Percentiles rank a stretch among this genome's conserved stretches.
These are phyloP conservation scores for Lasiosphaeris hirsuta DNA, from an alignment of 495 filamentous ascomycete species.

Conservation along the genomic window DNA sequence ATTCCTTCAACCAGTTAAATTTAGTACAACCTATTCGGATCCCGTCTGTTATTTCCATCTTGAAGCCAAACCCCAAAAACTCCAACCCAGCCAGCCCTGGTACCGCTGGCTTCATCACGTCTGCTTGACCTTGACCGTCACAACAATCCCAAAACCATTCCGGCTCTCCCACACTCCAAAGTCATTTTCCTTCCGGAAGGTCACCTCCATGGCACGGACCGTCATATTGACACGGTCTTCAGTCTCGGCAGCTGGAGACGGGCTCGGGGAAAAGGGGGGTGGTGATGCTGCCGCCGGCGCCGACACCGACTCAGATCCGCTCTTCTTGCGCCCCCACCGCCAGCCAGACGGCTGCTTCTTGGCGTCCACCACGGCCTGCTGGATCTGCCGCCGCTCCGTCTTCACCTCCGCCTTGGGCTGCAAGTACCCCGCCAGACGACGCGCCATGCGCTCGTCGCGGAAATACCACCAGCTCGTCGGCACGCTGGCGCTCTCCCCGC, in stretches of 20 bases:
- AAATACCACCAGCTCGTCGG: constrained; percentile 34
- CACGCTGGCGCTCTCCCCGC: background rate
- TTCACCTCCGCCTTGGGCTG: constrained; percentile 34
- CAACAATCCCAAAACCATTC: constrained; percentile 48
- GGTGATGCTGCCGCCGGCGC: constrained; percentile 1
- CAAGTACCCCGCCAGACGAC: constrained; percentile 41
- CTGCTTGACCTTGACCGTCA: constrained; percentile 23
- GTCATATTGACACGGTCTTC: constrained; percentile 32
- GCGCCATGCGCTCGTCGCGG: constrained; percentile 46
- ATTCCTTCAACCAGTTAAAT: too few species aligned
- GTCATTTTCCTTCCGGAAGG: constrained; percentile 50
- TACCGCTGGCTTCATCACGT: too few species aligned
- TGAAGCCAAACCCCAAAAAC: too few species aligned
- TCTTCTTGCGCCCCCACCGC: constrained; percentile 22
- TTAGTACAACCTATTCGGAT: too few species aligned
- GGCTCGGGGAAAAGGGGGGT: constrained; percentile 5
- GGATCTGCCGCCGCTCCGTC: constrained; percentile 19
- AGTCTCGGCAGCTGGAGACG: background rate
- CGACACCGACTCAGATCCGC: background rate
- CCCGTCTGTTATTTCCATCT: too few species aligned
- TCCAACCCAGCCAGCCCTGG: too few species aligned
- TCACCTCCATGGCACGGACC: constrained; percentile 48
- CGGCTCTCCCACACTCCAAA: constrained; percentile 52
- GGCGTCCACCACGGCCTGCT: constrained; percentile 27
- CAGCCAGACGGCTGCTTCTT: constrained; percentile 11